Evolutionary conservation across 805 yeast species (phyloP), one percentile per base, ranked within the genome.

Genomic region (Wickerhamiella parazyma): DNA sequence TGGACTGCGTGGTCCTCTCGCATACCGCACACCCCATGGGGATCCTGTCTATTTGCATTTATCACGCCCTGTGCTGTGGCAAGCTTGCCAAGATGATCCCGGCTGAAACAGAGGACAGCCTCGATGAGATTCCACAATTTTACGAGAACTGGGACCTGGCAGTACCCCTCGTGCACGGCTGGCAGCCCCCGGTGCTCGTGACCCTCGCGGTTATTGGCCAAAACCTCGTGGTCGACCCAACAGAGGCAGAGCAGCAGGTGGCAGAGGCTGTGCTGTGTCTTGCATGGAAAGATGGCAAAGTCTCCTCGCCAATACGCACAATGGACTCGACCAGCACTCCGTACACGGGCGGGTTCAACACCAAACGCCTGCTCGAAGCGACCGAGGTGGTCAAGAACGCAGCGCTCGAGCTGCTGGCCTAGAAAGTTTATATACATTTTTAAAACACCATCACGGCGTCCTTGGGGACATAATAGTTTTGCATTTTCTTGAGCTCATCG

Each of bases 71-170:
- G 51, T 77, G 75, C 49, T 73, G 86, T 14, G 80, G 96, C 2
- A 69, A 69, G 46, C 66, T 87, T 42, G 96, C 96, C 5, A 67
- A 75, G 37, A 63, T 85, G 43, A 66, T 75, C 1, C 80, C 93
- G 12, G 73, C 76, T 4, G 55, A 52, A 14, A 50, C 49, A 3
- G 80, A 76, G 51, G 53, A 58, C 38, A 63, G 56, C 18, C 73
- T 84, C 17, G 94, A 80, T 57, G 95, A 87, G 59, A 78, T 82
- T 49, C 96, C 96, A 1, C 80, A 84, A 0, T 87, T 89, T 54
- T 77, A 87, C 33, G 96, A 87, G 55, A 94, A 85, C 51, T 89
- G 81, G 87, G 79, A 68, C 54, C 66, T 64, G 48, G 74, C 78
- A 21, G 67, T 51, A 44, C 69, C 55, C 31, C 62, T 80, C 24